Percentiles rank a stretch among this genome's conserved stretches.
phyloP scores from a whole-genome alignment of 257 asterid species.

The Solanum dulcamara region DNA sequence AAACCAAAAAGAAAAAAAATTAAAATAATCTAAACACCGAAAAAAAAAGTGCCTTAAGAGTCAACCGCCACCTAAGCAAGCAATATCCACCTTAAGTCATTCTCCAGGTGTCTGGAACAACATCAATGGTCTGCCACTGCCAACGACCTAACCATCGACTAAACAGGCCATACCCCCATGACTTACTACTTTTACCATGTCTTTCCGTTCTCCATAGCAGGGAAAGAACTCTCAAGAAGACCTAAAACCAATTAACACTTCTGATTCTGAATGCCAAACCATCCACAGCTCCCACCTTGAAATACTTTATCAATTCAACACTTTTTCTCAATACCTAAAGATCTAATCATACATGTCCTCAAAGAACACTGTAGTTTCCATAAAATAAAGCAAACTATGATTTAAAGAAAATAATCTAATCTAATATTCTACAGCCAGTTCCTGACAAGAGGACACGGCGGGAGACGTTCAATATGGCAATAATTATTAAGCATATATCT shows the following conservation, averaged over 20 bases:
- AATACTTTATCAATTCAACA: not conserved
- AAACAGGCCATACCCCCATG: not conserved
- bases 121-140: not conserved
- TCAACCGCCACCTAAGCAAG: not conserved
- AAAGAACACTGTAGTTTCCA: not conserved
- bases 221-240: not conserved
- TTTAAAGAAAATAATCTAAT: not conserved
- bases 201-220: not conserved
- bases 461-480: not conserved
- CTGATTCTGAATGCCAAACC: not conserved
- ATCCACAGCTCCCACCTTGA: not conserved
- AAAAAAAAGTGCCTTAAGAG: not conserved
- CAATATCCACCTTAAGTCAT: not conserved
- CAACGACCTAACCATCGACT: not conserved
- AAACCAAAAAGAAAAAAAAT: not conserved
- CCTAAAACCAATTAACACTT: not conserved
- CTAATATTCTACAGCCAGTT: not conserved
- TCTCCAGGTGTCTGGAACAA: not conserved
- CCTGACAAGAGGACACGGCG: not conserved
- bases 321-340: not conserved
- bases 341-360: not conserved
- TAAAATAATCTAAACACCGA: not conserved
- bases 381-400: not conserved
- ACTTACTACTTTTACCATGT: not conserved
- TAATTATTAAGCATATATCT: not conserved